Base-by-base conservation (phyloP, 371 early-diverging fungal species). In the Homolaphlyctis polyrhiza region DNA sequence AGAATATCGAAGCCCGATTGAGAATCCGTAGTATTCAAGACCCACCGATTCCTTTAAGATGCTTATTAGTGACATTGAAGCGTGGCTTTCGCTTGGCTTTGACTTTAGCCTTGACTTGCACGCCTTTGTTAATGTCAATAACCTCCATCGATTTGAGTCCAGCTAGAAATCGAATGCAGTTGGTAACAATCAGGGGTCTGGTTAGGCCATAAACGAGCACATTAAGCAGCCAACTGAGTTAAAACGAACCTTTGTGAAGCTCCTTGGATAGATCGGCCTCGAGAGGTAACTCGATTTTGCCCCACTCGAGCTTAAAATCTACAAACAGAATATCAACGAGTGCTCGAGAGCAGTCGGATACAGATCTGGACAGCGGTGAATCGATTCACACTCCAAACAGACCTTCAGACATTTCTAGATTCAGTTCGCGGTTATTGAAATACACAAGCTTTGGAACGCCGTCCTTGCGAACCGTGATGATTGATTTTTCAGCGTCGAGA, bases 231-330 rank as follows among this genome's bases (percentile, higher is more conserved):
- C 16, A 14, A 58, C 23, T 13, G 34, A 14, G 58, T 23, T 23
- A 14, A 21, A 18, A n/a, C 36, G 13, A 48, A 78, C 81, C 82
- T 51, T 77, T 82, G 49, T 86, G 80, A 54, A 92, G 78, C 49
- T 86, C 90, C 63, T 79, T 83, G 14, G 84, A 81, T 57, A 92
- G 66, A 34, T 66, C 67, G 1, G 36, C 1, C 69, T 89, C 91
- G 8, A 83, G 80, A 8, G 91, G 90, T 32, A 89, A 80, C 8
- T 63, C 48, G 43, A 91, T 75, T 23, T 82, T 71, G 29, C 79
- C 68, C 91, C 92, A 92, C 75, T 84, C 87, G 18, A 77, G 73
- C 51, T 87, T 85, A 62, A 91, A 89, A 51, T 90, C 91, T 84
- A 39, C 51, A 28, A 2, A 2, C 23, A n/a, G 54, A 18, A 18